Conservation (phyloP, 1,284 basidiomycete genomes). For the Papiliotrema fonsecae region DNA sequence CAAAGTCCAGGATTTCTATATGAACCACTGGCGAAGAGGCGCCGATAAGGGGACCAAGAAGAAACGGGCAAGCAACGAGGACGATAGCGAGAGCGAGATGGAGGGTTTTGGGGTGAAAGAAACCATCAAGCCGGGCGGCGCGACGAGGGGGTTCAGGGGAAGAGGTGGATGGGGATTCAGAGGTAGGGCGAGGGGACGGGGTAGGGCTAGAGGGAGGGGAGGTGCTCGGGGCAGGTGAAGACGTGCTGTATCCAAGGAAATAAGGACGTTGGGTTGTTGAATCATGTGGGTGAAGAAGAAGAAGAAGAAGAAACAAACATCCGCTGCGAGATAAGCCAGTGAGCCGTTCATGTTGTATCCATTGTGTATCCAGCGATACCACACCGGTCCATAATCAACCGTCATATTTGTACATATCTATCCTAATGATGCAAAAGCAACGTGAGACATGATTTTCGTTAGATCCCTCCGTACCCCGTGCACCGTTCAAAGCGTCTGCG, state of each 20-base stretch:
- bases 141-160: conserved; percentile 1
- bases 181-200: not conserved
- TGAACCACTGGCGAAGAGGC: conserved; percentile 35
- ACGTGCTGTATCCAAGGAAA: not conserved
- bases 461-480: too few relatives aligned
- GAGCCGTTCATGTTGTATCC: too few relatives aligned
- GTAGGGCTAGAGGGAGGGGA: not conserved
- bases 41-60: conserved; percentile 11
- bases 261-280: not conserved
- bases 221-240: not conserved
- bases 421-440: too few relatives aligned
- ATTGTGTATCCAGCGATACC: too few relatives aligned
- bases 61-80: not conserved
- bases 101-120: conserved; percentile 7
- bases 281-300: too few relatives aligned
- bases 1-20: conserved; percentile 25
- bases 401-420: too few relatives aligned
- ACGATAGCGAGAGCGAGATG: not conserved
- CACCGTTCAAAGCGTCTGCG: not conserved
- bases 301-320: too few relatives aligned
- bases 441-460: too few relatives aligned
- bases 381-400: too few relatives aligned
- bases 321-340: too few relatives aligned
- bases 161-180: not conserved
- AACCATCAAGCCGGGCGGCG: conserved; percentile 4